These are phyloP conservation scores for Corymbia calophylla DNA, from an alignment of 441 rosid genomes.

Conservation along the genomic window DNA sequence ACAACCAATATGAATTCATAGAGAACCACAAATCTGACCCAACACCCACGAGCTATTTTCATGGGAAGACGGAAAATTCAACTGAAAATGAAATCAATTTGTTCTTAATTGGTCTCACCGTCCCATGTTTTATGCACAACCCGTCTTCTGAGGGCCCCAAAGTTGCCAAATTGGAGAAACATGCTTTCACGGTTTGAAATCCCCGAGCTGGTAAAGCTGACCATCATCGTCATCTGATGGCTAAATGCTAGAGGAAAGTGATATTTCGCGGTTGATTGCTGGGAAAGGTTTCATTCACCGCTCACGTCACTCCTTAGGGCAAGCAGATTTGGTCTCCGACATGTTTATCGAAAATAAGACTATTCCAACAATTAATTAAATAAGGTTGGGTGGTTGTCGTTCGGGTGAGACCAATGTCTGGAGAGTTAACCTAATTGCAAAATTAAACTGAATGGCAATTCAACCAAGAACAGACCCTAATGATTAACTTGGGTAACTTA, in stretches of 20 bases:
- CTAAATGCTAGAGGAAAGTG: not conserved
- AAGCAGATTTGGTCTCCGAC: not conserved
- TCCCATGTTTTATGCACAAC: too few species aligned
- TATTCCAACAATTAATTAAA: not conserved
- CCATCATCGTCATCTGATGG: not conserved
- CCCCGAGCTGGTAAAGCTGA: not conserved
- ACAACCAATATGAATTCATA: not conserved
- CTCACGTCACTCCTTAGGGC: not conserved
- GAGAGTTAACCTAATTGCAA: not conserved
- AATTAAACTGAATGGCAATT: not conserved
- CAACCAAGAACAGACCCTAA: not conserved
- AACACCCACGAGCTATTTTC: not conserved
- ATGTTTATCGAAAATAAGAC: not conserved
- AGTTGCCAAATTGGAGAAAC: not conserved
- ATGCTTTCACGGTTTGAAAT: not conserved
- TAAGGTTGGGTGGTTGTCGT: not conserved
- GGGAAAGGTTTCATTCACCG: not conserved
- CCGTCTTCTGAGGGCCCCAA: not conserved
- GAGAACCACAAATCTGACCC: not conserved
- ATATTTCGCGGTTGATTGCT: not conserved
- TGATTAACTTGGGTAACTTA: not conserved
- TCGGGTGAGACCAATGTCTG: constrained; percentile 1
- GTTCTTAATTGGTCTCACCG: not conserved
- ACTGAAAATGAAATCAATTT: not conserved
- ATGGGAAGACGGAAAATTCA: not conserved